Base-by-base conservation (phyloP, 139 green algal species). In the Chlorella sp. region DNA sequence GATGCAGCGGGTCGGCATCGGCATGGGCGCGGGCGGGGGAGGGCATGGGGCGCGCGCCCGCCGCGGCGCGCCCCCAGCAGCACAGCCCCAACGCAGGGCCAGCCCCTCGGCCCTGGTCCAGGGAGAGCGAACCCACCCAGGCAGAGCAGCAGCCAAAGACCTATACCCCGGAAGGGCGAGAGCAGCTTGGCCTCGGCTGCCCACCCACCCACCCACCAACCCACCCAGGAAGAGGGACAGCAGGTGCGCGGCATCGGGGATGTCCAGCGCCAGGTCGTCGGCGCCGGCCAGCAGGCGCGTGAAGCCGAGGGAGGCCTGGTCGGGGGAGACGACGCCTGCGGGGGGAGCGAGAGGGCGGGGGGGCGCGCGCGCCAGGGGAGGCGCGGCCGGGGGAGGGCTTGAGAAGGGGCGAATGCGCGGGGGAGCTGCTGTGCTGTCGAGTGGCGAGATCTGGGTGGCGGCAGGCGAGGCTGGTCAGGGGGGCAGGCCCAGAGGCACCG, bases 211-310 rank as follows among this genome's bases (percentile, higher is more conserved):
- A 60, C 12, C 12, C 51, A 60, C 6, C n/a, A 14, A 43, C 67
- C 12, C 67, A 63, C 67, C 77, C 56, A 80, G 46, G 50, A 84
- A 84, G 5, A 82, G 50, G 19, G 88, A 90, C 40, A 98, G 75
- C 58, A 97, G 77, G 71, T 87, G 82, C 5, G 83, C 81, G 0
- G 91, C 95, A 41, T 97, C 88, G 2, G 94, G 95, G 60, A 96
- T 91, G 83, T 98, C 94, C 45, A 98, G 88, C 41, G 88, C 79
- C 40, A 96, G 79, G 86, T 98, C 94, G 55, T 96, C 92, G 0
- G 82, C 75, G 8, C 85, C 83, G 2, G 82, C 74, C 59, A 97
- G 82, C 70, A 95, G 81, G 36, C 87, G 81, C 0, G 83, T 90
- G 74, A 96, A 93, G 35, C 93, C 93, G 61, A 80, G 68, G 31